phyloP scores from a whole-genome alignment of 176 grass and related monocot species.

The Pontederia paniculata region DNA sequence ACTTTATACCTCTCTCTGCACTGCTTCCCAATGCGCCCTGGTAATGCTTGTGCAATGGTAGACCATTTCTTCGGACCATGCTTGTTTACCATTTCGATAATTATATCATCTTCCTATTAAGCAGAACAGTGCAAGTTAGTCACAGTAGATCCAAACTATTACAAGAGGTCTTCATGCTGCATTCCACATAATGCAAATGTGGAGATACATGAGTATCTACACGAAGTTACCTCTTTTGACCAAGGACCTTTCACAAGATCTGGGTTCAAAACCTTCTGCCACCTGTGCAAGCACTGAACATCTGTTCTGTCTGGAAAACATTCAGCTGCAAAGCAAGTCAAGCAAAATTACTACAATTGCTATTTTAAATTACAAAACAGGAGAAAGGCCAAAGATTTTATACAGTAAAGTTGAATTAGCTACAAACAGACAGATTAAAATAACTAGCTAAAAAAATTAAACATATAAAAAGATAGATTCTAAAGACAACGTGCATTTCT shows the following conservation, averaged over 20 bases:
- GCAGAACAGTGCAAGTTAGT: not conserved
- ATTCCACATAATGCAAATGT: not conserved
- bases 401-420: no score
- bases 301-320: constrained; percentile 84
- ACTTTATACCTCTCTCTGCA: constrained; percentile 41
- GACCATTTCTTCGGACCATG: constrained; percentile 43
- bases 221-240: constrained; percentile 77
- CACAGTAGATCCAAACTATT: not conserved
- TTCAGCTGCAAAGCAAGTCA: constrained; percentile 57
- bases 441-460: no score
- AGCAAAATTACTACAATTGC: not conserved
- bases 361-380: not conserved
- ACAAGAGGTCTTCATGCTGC: not conserved
- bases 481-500: no score
- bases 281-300: constrained; percentile 96
- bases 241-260: constrained; percentile 94
- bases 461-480: no score
- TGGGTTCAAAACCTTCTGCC: constrained; percentile 97
- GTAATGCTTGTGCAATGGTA: constrained; percentile 39
- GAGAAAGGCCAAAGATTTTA: not conserved
- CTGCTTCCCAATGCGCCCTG: constrained; percentile 35
- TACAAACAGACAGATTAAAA: no score
- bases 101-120: constrained; percentile 56
- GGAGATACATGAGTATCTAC: not conserved
- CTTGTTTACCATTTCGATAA: constrained; percentile 45